phyloP scores from a whole-genome alignment of 495 filamentous ascomycete species.

The Lasiosphaeris hirsuta region DNA sequence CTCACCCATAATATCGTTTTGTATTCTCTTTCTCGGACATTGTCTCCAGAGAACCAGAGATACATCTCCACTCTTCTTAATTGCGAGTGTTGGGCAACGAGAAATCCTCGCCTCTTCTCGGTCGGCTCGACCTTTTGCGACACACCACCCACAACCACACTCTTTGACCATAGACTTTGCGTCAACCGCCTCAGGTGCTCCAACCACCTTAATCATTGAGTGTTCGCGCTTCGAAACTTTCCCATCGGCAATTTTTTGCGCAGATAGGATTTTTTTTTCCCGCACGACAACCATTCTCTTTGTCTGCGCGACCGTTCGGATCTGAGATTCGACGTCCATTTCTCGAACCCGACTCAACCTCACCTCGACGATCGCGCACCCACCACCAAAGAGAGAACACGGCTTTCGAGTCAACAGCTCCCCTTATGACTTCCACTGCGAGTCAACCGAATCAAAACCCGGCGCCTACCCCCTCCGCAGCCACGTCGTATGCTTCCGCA shows the following conservation, averaged over 20 bases:
- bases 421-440: constrained; percentile 51
- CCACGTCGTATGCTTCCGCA: constrained; percentile 70
- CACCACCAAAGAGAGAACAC: constrained; percentile 18
- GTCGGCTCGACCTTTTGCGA: constrained; percentile 25
- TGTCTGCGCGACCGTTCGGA: constrained; percentile 28
- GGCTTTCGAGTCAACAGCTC: constrained; percentile 36
- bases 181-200: constrained; percentile 14
- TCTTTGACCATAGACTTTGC: constrained; percentile 30
- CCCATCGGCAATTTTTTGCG: constrained; percentile 8
- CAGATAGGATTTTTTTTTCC: constrained; percentile 3
- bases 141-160: constrained; percentile 27
- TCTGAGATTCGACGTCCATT: constrained; percentile 33
- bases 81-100: constrained; percentile 20
- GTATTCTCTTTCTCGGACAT: constrained; percentile 32
- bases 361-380: constrained; percentile 17
- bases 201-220: constrained; percentile 21
- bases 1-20: constrained; percentile 25
- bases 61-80: constrained; percentile 38
- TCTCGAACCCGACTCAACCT: constrained; percentile 11
- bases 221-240: constrained; percentile 9
- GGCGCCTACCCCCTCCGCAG: constrained; percentile 58
- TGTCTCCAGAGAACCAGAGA: constrained; percentile 32
- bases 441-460: constrained; percentile 50
- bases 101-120: constrained; percentile 14
- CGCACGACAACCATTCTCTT: constrained; percentile 20